phyloP scores from a whole-genome alignment of 2,329 filamentous ascomycete species.

The Aspergillus sp. region DNA sequence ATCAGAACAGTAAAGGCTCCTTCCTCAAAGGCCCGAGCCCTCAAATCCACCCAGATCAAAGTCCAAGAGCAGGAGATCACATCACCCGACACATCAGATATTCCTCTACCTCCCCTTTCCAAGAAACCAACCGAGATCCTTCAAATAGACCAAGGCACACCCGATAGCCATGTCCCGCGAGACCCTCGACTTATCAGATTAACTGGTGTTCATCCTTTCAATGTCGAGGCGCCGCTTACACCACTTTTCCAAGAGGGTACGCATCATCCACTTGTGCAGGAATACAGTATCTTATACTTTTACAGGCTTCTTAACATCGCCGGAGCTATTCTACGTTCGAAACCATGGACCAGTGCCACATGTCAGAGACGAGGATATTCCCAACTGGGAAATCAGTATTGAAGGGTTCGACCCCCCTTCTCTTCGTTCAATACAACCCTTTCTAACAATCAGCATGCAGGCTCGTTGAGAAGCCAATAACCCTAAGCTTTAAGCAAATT shows the following conservation, averaged over 20 bases:
- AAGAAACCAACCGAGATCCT: conserved; percentile 64
- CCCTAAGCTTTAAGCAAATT: conserved; percentile 72
- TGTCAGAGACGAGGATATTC: conserved; percentile 72
- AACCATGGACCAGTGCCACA: conserved; percentile 85
- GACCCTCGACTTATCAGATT: conserved; percentile 82
- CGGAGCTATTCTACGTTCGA: conserved; percentile 87
- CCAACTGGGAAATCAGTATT: conserved; percentile 80
- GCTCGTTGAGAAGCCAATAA: conserved; percentile 78
- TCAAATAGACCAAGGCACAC: conserved; percentile 78
- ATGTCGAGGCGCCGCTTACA: conserved; percentile 81
- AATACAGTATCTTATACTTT: neutral
- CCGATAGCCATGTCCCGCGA: conserved; percentile 78
- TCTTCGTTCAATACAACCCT: neutral
- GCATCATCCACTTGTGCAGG: neutral
- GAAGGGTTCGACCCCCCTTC: conserved; percentile 61
- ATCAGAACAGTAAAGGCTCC: conserved; percentile 25
- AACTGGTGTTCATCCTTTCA: conserved; percentile 89
- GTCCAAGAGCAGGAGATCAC: conserved; percentile 33
- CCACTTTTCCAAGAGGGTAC: conserved; percentile 69
- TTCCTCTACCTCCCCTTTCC: conserved; percentile 72
- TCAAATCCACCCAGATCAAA: conserved; percentile 29
- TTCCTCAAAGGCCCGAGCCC: conserved; percentile 18
- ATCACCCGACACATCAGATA: conserved; percentile 40
- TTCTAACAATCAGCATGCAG: conserved; percentile 36
- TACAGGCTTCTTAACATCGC: conserved; percentile 80